Conservation (phyloP, 73 alveolate species). For the Tetrahymena elliotti region DNA sequence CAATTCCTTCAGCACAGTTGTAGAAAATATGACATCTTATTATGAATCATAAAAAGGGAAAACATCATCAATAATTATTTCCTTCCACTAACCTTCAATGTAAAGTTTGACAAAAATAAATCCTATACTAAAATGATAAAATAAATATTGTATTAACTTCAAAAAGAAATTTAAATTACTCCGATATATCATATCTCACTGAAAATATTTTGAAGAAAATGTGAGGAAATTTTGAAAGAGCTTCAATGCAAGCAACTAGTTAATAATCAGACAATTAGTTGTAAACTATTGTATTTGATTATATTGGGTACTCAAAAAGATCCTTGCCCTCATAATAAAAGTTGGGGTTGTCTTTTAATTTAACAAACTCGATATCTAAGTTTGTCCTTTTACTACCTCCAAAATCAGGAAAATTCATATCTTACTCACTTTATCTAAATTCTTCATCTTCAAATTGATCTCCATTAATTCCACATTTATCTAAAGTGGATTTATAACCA, state of each 20-base stretch:
- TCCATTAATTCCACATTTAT: constrained; percentile 16
- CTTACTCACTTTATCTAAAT: background rate
- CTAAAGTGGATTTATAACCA: constrained; percentile 13
- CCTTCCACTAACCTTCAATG: background rate
- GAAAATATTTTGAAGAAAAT: background rate
- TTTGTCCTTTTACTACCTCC: background rate
- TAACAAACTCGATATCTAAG: background rate
- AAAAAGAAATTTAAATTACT: background rate
- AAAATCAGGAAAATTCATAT: background rate
- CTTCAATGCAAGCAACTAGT: background rate
- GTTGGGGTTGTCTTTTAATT: background rate
- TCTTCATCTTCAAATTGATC: constrained; percentile 36
- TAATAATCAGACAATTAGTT: background rate
- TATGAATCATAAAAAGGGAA: background rate
- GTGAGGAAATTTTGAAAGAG: background rate
- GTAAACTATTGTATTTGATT: background rate
- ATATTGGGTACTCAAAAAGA: background rate
- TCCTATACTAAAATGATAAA: background rate
- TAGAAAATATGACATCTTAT: background rate
- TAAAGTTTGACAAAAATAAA: background rate
- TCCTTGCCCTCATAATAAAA: background rate
- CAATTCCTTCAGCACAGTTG: background rate
- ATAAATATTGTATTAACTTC: no score
- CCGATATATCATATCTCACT: background rate
- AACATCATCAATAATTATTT: background rate